Conservation (phyloP, 2,329 filamentous ascomycete genomes). For the Claviceps sp. region DNA sequence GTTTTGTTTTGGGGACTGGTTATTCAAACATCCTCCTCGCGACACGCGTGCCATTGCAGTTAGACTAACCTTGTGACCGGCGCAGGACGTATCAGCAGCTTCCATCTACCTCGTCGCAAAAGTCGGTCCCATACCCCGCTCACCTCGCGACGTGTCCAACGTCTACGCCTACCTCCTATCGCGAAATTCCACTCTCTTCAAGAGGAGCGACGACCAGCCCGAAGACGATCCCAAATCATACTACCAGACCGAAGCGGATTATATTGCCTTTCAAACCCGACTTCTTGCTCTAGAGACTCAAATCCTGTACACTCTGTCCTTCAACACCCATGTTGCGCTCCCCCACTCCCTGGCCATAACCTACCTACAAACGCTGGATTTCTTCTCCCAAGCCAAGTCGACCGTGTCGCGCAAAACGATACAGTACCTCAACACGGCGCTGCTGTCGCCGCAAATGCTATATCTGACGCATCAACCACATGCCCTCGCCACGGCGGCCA, state of each 20-base stretch:
- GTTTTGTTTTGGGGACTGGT: no score
- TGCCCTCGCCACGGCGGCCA: slow-evolving; percentile 70
- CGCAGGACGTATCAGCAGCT: slow-evolving; percentile 67
- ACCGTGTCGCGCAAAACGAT: slow-evolving; percentile 52
- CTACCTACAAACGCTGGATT: slow-evolving; percentile 81
- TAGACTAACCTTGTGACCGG: neutral
- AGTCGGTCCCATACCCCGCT: slow-evolving; percentile 62
- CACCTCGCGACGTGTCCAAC: slow-evolving; percentile 68
- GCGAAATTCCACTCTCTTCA: slow-evolving; percentile 40
- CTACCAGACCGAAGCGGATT: slow-evolving; percentile 61
- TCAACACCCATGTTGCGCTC: slow-evolving; percentile 72
- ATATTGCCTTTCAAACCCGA: slow-evolving; percentile 47
- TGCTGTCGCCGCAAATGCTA: slow-evolving; percentile 77
- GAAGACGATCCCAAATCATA: slow-evolving; percentile 38
- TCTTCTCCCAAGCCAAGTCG: slow-evolving; percentile 32
- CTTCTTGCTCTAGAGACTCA: slow-evolving; percentile 65
- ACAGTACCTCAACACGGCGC: slow-evolving; percentile 70
- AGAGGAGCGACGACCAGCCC: slow-evolving; percentile 19
- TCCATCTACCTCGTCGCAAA: slow-evolving; percentile 73
- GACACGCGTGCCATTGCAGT: neutral
- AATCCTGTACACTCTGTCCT: slow-evolving; percentile 63
- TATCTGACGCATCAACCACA: slow-evolving; percentile 88
- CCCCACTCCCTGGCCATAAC: slow-evolving; percentile 81
- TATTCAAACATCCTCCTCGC: no score
- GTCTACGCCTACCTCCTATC: slow-evolving; percentile 73